A percentile compares a stretch with the other conserved stretches of the same genome.
These are phyloP conservation scores for Pelargonium cotyledonis DNA, from an alignment of 441 rosid genomes.

Conservation along the genomic window DNA sequence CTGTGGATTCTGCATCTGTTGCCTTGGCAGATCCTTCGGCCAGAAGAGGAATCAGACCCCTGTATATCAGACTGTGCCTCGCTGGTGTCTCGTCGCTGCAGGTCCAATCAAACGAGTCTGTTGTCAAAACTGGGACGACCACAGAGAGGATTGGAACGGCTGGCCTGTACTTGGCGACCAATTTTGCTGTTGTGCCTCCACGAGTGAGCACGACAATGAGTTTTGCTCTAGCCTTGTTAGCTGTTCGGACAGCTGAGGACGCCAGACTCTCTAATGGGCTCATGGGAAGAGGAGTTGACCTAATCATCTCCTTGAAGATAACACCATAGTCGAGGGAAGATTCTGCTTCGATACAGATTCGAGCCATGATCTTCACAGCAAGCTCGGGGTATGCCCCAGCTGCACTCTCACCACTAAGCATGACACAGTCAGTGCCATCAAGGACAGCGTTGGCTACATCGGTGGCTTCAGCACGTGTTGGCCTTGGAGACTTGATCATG, in stretches of 20 bases:
- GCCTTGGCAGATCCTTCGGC: conserved; percentile 87
- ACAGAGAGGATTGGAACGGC: conserved; percentile 77
- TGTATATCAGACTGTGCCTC: conserved; percentile 75
- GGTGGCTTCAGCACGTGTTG: conserved; percentile 95
- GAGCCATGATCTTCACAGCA: conserved; percentile 86
- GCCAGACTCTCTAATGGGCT: conserved; percentile 87
- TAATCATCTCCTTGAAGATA: conserved; percentile 75
- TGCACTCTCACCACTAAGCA: conserved; percentile 96
- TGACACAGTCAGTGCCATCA: conserved; percentile 91
- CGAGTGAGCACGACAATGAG: conserved; percentile 80
- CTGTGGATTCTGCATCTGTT: conserved; percentile 77
- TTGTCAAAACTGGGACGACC: conserved; percentile 76
- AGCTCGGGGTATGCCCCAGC: conserved; percentile 96
- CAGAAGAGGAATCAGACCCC: conserved; percentile 67
- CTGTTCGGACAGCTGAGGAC: conserved; percentile 88
- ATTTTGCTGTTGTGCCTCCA: conserved; percentile 90
- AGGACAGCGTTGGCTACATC: conserved; percentile 97
- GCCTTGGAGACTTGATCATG: conserved; percentile 94
- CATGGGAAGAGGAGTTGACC: conserved; percentile 81
- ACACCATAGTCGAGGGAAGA: conserved; percentile 65
- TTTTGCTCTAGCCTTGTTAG: conserved; percentile 66
- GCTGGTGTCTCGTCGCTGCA: conserved; percentile 89
- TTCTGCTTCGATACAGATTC: conserved; percentile 84
- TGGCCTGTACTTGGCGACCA: conserved; percentile 94
- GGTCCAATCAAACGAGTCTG: conserved; percentile 83